Conservation (phyloP, 306 rosid genomes). For the Malus asiatica region DNA sequence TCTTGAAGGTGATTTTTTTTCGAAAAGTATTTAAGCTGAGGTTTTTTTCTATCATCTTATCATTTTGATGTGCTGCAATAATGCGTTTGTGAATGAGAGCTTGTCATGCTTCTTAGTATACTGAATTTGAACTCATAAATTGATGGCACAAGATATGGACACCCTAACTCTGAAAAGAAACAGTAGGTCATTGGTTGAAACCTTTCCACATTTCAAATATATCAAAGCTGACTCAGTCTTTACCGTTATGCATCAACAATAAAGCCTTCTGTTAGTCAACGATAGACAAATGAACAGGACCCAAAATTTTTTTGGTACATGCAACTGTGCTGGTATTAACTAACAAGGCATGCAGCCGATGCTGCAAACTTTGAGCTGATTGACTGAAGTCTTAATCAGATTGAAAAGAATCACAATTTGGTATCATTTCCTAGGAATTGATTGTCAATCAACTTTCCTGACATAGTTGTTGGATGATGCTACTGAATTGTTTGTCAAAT, state of each 20-base stretch:
- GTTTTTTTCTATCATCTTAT: not conserved
- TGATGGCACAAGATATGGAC: not conserved
- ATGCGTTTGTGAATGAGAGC: not conserved
- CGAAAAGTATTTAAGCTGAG: not conserved
- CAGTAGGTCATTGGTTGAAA: not conserved
- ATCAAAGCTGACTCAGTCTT: not conserved
- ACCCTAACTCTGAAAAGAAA: not conserved
- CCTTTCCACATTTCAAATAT: not conserved
- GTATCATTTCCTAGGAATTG: not conserved
- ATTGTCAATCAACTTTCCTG: not conserved
- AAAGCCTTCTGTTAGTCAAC: not conserved
- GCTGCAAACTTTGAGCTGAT: not conserved
- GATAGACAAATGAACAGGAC: no score
- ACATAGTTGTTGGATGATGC: not conserved
- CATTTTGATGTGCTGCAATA: not conserved
- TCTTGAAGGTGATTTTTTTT: not conserved
- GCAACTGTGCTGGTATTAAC: not conserved
- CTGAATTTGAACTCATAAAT: not conserved
- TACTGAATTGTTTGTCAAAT: not conserved
- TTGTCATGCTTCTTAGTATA: not conserved
- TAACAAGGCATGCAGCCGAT: not conserved
- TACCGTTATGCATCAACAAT: not conserved
- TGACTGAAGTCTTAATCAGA: not conserved
- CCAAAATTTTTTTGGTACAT: not conserved
- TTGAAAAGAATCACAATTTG: not conserved